Conservation (phyloP, 148 eudicot genomes). For the Amaranthus hypochondriacus region DNA sequence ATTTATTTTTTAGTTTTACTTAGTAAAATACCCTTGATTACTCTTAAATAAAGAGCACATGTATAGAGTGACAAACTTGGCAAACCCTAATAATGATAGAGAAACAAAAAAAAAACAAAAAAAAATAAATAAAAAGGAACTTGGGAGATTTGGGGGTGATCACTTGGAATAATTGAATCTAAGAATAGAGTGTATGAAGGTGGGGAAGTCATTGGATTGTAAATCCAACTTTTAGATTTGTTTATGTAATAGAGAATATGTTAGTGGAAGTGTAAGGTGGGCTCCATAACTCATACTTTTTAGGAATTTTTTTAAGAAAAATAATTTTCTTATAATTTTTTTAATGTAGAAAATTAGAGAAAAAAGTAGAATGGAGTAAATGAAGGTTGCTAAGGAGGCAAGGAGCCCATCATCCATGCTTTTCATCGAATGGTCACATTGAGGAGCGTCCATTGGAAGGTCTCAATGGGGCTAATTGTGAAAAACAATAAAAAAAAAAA, state of each 20-base stretch:
- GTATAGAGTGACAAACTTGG: not conserved
- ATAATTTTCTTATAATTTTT: not conserved
- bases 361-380: not conserved
- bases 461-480: slow-evolving; percentile 12
- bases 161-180: slow-evolving; percentile 14
- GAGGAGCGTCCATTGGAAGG: slow-evolving; percentile 52
- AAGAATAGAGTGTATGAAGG: slow-evolving; percentile 6
- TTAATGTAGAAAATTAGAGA: not conserved
- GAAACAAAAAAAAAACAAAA: not conserved
- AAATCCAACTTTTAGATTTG: slow-evolving; percentile 46
- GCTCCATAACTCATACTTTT: slow-evolving; percentile 38
- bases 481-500: slow-evolving; percentile 7
- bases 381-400: not conserved
- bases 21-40: not conserved
- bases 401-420: slow-evolving; percentile 31
- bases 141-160: not conserved
- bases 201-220: slow-evolving; percentile 24
- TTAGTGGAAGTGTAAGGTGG: slow-evolving; percentile 63
- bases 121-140: not conserved
- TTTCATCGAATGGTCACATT: slow-evolving; percentile 60
- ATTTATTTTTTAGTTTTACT: not conserved
- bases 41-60: not conserved
- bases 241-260: slow-evolving; percentile 59
- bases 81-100: slow-evolving; percentile 3
- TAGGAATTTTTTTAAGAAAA: not conserved